Percentiles rank a stretch among this genome's conserved stretches.
Conservation (phyloP, 2,329 filamentous ascomycete genomes). For the Venturia nashicola region DNA sequence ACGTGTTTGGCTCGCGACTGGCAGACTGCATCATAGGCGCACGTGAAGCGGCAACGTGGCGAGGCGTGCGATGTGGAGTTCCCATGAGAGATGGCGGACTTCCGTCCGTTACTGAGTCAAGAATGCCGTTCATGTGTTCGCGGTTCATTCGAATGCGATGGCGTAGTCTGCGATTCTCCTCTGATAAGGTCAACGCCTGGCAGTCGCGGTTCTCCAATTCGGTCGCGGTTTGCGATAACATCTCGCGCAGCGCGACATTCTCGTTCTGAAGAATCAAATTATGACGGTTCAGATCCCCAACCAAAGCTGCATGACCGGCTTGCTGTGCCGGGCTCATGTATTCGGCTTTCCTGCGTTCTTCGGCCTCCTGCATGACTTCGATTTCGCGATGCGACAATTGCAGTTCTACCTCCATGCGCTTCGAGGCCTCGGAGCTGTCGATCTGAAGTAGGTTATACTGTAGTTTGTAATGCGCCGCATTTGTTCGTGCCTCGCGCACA, state of each 20-base stretch:
- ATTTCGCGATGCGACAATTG: constrained; percentile 84
- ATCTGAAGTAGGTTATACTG: constrained; percentile 77
- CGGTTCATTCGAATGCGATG: constrained; percentile 81
- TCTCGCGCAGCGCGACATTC: constrained; percentile 49
- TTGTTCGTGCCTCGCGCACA: constrained; percentile 61
- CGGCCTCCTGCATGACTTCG: constrained; percentile 65
- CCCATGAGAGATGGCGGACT: constrained; percentile 50
- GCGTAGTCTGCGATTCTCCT: constrained; percentile 66
- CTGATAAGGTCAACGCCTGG: constrained; percentile 54
- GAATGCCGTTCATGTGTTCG: constrained; percentile 58
- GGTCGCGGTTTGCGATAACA: constrained; percentile 62
- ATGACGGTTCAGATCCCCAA: constrained; percentile 34
- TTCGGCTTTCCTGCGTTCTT: constrained; percentile 46
- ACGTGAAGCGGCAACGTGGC: constrained; percentile 15
- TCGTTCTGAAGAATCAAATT: constrained; percentile 56
- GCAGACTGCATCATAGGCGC: constrained; percentile 7
- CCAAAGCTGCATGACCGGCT: constrained; percentile 44
- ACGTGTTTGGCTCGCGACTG: constrained; percentile 44
- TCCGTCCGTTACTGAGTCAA: constrained; percentile 43
- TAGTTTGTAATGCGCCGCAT: constrained; percentile 79
- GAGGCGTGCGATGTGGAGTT: constrained; percentile 36
- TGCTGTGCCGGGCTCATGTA: constrained; percentile 42
- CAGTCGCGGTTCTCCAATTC: constrained; percentile 68
- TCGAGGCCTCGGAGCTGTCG: constrained; percentile 72
- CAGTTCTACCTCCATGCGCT: constrained; percentile 80